phyloP scores from a whole-genome alignment of 2,329 filamentous ascomycete species.

The Fusarium chuoi region DNA sequence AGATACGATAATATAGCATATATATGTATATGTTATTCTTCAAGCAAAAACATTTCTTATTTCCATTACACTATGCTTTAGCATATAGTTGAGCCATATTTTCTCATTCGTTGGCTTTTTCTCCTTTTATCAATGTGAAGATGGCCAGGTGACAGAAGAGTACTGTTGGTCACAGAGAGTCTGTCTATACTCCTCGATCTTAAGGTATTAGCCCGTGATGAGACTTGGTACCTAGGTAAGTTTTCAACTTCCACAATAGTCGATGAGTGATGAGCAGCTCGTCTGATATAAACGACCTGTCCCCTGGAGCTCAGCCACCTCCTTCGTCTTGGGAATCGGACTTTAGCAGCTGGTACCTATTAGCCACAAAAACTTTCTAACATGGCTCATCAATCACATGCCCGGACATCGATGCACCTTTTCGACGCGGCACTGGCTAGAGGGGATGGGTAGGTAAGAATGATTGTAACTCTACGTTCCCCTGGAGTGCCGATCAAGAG shows the following conservation, averaged over 20 bases:
- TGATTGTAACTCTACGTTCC: slow-evolving; percentile 3
- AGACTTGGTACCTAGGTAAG: neutral
- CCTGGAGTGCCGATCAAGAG: slow-evolving; percentile 1
- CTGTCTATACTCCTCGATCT: neutral
- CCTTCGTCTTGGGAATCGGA: neutral
- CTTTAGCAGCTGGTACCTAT: neutral
- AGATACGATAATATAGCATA: neutral
- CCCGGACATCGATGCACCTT: slow-evolving; percentile 20
- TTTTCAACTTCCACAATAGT: neutral
- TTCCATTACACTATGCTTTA: neutral
- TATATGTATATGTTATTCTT: too few species aligned
- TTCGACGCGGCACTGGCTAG: neutral
- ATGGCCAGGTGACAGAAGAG: neutral
- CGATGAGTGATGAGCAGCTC: neutral
- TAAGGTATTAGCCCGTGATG: neutral
- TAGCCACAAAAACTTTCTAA: neutral
- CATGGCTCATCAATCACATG: slow-evolving; percentile 31
- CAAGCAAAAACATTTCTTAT: neutral
- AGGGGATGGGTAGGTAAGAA: neutral
- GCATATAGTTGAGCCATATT: neutral
- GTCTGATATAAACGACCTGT: neutral
- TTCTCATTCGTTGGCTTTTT: neutral
- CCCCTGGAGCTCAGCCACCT: neutral
- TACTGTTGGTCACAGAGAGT: neutral
- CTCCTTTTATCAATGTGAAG: neutral